Evolutionary conservation across 352 stramenopile genomes (phyloP).

Genomic region (Phytopythium litorale): DNA sequence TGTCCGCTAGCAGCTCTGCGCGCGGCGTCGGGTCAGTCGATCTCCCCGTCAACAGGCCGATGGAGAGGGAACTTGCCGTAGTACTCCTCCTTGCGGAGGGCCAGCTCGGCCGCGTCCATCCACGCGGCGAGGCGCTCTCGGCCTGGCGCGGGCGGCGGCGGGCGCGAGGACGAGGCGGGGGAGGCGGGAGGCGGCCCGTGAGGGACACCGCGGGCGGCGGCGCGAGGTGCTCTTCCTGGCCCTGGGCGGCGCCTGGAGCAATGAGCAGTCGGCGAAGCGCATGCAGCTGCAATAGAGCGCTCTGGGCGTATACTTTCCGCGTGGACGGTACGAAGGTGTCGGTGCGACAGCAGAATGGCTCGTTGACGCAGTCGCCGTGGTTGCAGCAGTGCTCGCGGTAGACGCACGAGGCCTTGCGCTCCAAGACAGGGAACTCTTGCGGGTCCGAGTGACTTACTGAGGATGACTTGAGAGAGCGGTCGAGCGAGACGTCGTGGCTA

Average conservation of each 20-base stretch:
- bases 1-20: constrained; percentile 55
- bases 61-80: constrained; percentile 23
- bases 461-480: constrained; percentile 72
- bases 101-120: constrained; percentile 38
- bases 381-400: constrained; percentile 81
- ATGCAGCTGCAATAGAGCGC: too few relatives aligned
- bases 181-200: too few relatives aligned
- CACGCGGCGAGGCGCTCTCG: neutral
- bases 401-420: constrained; percentile 51
- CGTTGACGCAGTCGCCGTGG: constrained; percentile 82
- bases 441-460: constrained; percentile 43
- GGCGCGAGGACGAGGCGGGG: too few relatives aligned
- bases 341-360: too few relatives aligned
- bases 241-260: too few relatives aligned
- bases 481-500: constrained; percentile 66
- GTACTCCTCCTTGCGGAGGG: constrained; percentile 46
- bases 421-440: constrained; percentile 29
- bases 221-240: too few relatives aligned
- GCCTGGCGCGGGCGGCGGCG: neutral
- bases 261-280: too few relatives aligned
- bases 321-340: too few relatives aligned
- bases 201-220: too few relatives aligned
- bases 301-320: too few relatives aligned
- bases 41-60: neutral
- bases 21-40: too few relatives aligned